phyloP scores from a whole-genome alignment of 768 basidiomycete species.

The Suillus subalutaceus region DNA sequence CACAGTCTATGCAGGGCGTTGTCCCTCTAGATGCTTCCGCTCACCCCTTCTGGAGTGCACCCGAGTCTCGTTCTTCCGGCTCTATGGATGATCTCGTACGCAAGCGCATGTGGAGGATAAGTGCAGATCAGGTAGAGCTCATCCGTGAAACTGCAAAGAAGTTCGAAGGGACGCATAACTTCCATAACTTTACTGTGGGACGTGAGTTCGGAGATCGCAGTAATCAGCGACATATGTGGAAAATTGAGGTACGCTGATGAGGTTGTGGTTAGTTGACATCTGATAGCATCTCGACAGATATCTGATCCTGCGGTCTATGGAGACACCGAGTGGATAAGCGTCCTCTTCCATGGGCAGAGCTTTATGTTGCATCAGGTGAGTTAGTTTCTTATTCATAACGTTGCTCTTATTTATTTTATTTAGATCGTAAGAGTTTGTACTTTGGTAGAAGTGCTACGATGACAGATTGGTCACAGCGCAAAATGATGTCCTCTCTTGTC shows the following conservation, averaged over 20 bases:
- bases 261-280: not conserved
- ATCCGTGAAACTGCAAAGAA: constrained; percentile 60
- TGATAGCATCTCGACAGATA: constrained; percentile 46
- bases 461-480: constrained; percentile 60
- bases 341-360: constrained; percentile 94
- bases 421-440: constrained; percentile 32
- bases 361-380: constrained; percentile 98
- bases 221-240: constrained; percentile 86
- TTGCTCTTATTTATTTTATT: constrained; percentile 18
- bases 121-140: constrained; percentile 50
- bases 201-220: constrained; percentile 83
- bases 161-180: constrained; percentile 93
- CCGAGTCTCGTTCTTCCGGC: constrained; percentile 39
- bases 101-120: constrained; percentile 74
- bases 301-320: constrained; percentile 88
- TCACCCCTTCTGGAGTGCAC: constrained; percentile 66
- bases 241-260: constrained; percentile 61
- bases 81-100: constrained; percentile 62
- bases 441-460: constrained; percentile 7
- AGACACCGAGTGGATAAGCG: constrained; percentile 92
- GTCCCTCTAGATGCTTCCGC: constrained; percentile 23
- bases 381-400: constrained; percentile 27
- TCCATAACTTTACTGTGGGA: constrained; percentile 95
- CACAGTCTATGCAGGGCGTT: constrained; percentile 24
- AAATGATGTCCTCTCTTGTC: constrained; percentile 93